Base-by-base conservation (phyloP, 2,329 filamentous ascomycete genomes). In the Talaromyces sp. region DNA sequence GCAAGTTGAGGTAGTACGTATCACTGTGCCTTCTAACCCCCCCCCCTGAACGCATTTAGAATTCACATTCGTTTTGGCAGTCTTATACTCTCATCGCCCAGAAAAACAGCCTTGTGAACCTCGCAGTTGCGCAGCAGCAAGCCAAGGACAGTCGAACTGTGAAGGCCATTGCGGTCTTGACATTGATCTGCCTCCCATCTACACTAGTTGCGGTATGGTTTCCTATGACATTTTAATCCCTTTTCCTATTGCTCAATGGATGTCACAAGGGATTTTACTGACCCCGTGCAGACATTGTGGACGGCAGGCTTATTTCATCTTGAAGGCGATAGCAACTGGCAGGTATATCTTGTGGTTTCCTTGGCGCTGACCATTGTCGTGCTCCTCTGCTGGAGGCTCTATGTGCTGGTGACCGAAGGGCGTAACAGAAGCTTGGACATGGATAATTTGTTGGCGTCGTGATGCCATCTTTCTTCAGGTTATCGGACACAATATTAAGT, bases 181-280 rank as follows among this genome's bases (percentile, higher is more conserved):
- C 49, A 52, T 52, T 52, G 49, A 52, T 52, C 13, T 52, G 22
- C 24, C 49, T 52, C 24, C 24, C 49, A 52, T 52, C 49, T 52
- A 52, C 49, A 52, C 49, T 52, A n/a, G 49, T 52, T 52, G 49
- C 49, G 49, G 49, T 52, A 50, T 52, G 24, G 27, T 33, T 52
- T 31, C 24, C 49, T 11, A 31, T 2, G n/a, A 27, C n/a, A 8
- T 33, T 52, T 52, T 49, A 49, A 50, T 27, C 47, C 27, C 27
- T 27, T 27, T 50, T 50, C 47, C 47, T 27, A 50, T 50, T 50
- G 19, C 3, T 27, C 7, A 50, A 22, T 50, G 47, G 8, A 50
- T 27, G 47, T 5, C 47, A 16, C 16, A 52, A 33, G 3, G 24
- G 13, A 52, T 52, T 52, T 33, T n/a, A 52, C 49, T 50, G 3